phyloP scores from a whole-genome alignment of 176 grass and related monocot species.

The Bonia amplexicaulis region DNA sequence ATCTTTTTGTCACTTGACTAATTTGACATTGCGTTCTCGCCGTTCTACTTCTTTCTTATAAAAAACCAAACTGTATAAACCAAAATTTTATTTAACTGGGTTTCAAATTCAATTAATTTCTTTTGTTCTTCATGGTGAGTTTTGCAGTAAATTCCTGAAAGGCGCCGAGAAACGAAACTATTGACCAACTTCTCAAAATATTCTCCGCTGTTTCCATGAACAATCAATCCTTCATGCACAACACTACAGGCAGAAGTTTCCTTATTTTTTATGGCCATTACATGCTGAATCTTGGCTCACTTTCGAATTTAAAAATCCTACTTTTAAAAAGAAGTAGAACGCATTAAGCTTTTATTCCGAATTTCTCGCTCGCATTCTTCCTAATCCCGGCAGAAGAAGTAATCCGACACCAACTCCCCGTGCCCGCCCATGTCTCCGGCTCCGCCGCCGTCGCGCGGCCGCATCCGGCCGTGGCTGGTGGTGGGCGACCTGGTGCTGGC shows the following conservation, averaged over 20 bases:
- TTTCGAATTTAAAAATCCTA: background rate
- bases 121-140: background rate
- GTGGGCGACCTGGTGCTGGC: conserved; percentile 60
- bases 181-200: background rate
- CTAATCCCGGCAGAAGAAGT: conserved; percentile 18
- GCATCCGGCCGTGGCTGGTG: conserved; percentile 45
- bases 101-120: background rate
- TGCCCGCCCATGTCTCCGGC: conserved; percentile 21
- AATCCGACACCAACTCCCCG: background rate
- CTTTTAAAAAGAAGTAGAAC: background rate
- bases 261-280: background rate
- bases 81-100: background rate
- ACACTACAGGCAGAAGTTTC: conserved; percentile 3
- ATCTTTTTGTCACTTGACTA: background rate
- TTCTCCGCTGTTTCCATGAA: background rate
- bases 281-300: conserved; percentile 3
- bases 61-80: background rate
- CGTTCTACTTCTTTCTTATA: background rate
- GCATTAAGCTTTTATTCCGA: background rate
- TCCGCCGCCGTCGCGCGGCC: conserved; percentile 2
- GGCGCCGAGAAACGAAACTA: background rate
- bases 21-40: background rate
- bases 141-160: background rate
- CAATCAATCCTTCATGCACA: background rate
- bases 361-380: conserved; percentile 8